Conservation (phyloP, 176 grass and related monocot genomes). For the Calamus simplicifolius region DNA sequence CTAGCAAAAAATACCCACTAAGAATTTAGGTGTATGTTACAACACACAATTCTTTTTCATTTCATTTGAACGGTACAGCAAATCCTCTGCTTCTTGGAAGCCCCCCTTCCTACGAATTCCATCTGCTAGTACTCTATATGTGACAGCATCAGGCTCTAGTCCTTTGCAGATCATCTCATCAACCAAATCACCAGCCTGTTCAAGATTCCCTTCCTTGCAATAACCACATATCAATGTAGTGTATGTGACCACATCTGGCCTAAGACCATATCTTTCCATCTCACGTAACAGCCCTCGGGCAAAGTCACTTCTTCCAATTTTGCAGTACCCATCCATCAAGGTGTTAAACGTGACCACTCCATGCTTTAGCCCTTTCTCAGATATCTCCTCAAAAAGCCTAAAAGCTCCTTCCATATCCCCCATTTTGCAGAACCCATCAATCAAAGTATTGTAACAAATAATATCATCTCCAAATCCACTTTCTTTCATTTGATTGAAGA, state of each 20-base stretch:
- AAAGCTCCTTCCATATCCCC: constrained; percentile 2
- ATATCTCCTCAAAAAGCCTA: neutral
- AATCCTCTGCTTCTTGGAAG: constrained; percentile 4
- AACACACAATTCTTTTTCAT: too few relatives aligned
- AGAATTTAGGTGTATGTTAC: too few relatives aligned
- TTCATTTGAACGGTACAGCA: neutral
- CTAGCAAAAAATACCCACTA: too few relatives aligned
- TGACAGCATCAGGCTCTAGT: constrained; percentile 3
- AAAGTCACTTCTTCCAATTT: neutral
- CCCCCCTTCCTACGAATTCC: constrained; percentile 9
- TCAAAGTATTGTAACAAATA: constrained; percentile 7
- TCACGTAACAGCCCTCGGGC: neutral
- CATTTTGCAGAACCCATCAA: constrained; percentile 7
- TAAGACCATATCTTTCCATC: neutral
- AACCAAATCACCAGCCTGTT: neutral
- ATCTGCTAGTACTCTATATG: neutral
- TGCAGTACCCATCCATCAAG: constrained; percentile 11
- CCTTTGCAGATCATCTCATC: constrained; percentile 4
- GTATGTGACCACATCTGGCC: constrained; percentile 3
- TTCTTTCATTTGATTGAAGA: constrained; percentile 1
- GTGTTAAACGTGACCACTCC: neutral
- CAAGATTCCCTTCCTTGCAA: neutral
- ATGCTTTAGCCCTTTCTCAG: neutral
- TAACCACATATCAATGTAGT: neutral
- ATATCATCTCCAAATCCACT: neutral